Evolutionary conservation across 495 filamentous ascomycete species (phyloP).

Genomic region (Aspergillus conjunctus): DNA sequence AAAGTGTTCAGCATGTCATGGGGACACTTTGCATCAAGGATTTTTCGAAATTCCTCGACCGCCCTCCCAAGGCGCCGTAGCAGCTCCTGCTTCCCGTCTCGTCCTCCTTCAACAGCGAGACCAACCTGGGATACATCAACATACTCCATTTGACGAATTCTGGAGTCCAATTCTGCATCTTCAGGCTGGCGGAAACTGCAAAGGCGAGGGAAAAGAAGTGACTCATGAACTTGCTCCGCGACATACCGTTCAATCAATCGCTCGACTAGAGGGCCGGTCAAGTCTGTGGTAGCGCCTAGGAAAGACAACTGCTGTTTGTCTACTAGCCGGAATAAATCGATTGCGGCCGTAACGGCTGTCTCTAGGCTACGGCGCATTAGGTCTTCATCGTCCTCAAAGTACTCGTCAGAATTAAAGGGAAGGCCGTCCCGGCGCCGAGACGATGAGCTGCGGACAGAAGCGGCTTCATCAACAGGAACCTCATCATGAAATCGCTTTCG

Average conservation of each 20-base stretch:
- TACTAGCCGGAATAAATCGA: conserved; percentile 92
- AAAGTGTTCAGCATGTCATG: conserved; percentile 94
- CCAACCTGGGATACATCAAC: conserved; percentile 95
- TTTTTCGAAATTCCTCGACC: conserved; percentile 87
- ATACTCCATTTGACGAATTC: conserved; percentile 88
- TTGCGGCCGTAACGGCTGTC: conserved; percentile 87
- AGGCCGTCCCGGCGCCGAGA: conserved; percentile 39
- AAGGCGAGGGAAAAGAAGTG: conserved; percentile 79
- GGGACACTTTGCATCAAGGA: conserved; percentile 79
- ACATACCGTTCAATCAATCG: conserved; percentile 94
- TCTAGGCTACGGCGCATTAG: conserved; percentile 83
- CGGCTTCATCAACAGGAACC: conserved; percentile 32
- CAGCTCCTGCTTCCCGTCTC: conserved; percentile 70
- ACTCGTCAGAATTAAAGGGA: conserved; percentile 52
- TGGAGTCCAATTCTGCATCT: conserved; percentile 86
- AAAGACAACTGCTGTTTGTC: conserved; percentile 94
- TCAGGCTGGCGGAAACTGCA: conserved; percentile 76
- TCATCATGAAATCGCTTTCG: conserved; percentile 30
- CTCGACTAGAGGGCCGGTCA: conserved; percentile 91
- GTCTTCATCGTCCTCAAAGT: conserved; percentile 83
- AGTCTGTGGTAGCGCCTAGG: conserved; percentile 87
- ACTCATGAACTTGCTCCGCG: conserved; percentile 88
- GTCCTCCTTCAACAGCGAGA: conserved; percentile 74
- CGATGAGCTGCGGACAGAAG: conserved; percentile 42
- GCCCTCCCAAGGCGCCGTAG: conserved; percentile 70